Evolutionary conservation across 768 basidiomycete species (phyloP).

Genomic region (Termitomyces sp.): DNA sequence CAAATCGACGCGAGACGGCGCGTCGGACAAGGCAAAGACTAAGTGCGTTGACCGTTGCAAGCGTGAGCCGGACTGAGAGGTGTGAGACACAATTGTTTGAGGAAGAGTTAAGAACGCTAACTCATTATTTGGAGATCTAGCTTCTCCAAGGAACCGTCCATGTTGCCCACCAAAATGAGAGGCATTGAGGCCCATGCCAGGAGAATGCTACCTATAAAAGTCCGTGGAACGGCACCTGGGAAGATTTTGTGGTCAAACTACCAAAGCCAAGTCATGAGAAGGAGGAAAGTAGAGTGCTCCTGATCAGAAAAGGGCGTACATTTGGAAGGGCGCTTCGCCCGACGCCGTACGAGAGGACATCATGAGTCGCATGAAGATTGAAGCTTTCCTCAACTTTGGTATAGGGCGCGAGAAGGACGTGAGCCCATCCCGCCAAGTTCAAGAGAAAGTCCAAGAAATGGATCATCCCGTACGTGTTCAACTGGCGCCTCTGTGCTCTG

Average conservation of each 20-base stretch:
- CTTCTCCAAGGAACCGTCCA: constrained; percentile 51
- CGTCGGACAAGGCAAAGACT: constrained; percentile 63
- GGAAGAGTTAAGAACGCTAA: constrained; percentile 30
- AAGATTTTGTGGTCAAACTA: constrained; percentile 88
- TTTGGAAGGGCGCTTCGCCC: constrained; percentile 36
- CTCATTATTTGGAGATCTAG: constrained; percentile 69
- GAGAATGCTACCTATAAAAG: constrained; percentile 75
- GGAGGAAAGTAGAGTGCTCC: background rate
- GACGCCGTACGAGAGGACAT: constrained; percentile 78
- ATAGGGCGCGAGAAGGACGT: constrained; percentile 80
- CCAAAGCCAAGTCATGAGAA: constrained; percentile 4
- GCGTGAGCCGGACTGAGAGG: constrained; percentile 63
- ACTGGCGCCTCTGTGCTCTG: background rate
- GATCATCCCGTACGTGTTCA: constrained; percentile 6
- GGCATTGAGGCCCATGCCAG: constrained; percentile 60
- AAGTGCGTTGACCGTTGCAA: constrained; percentile 63
- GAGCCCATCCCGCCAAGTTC: constrained; percentile 49
- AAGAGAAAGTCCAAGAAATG: constrained; percentile 46
- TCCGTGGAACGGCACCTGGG: constrained; percentile 85
- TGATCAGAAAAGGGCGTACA: constrained; percentile 34
- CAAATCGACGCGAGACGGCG: constrained; percentile 63
- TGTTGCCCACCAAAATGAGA: constrained; percentile 37
- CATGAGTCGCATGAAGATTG: constrained; percentile 89
- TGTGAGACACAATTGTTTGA: background rate
- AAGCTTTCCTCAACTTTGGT: constrained; percentile 99